Evolutionary conservation across 192 early-diverging fungal genomes (phyloP).

Genomic region (Coemansia sp.): DNA sequence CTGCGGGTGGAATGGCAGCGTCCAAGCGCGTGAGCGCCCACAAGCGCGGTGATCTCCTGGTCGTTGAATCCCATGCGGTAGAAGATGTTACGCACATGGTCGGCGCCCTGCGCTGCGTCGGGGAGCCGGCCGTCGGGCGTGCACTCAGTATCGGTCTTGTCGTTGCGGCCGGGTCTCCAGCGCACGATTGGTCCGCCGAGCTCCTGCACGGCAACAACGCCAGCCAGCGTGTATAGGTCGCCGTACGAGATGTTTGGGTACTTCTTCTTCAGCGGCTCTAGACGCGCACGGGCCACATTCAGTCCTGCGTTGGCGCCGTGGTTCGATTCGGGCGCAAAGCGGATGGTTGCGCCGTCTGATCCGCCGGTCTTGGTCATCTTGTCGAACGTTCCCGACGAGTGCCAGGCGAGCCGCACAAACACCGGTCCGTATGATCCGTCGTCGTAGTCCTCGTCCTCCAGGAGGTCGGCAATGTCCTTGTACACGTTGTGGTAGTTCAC

Average conservation of each 20-base stretch:
- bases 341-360: constrained; percentile 76
- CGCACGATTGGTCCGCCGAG: constrained; percentile 73
- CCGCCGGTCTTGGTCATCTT: constrained; percentile 68
- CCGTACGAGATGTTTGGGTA: constrained; percentile 82
- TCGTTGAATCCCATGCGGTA: constrained; percentile 81
- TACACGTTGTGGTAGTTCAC: constrained; percentile 73
- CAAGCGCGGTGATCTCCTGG: constrained; percentile 80
- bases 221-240: constrained; percentile 81
- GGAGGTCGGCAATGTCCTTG: constrained; percentile 73
- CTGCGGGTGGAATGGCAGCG: constrained; percentile 74
- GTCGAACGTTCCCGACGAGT: constrained; percentile 79
- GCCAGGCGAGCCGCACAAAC: constrained; percentile 83
- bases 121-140: constrained; percentile 79
- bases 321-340: constrained; percentile 62
- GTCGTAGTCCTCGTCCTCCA: constrained; percentile 76
- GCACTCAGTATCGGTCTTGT: constrained; percentile 48
- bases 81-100: constrained; percentile 76
- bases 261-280: constrained; percentile 76
- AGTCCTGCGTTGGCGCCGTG: constrained; percentile 80
- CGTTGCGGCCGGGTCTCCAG: constrained; percentile 71
- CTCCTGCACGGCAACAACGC: constrained; percentile 75
- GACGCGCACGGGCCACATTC: constrained; percentile 66
- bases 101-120: constrained; percentile 64
- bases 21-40: constrained; percentile 76
- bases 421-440: constrained; percentile 80